Evolutionary conservation across 2,329 filamentous ascomycete genomes (phyloP), one percentile per base, ranked within the genome.

Genomic region (Penicillium occitanis): DNA sequence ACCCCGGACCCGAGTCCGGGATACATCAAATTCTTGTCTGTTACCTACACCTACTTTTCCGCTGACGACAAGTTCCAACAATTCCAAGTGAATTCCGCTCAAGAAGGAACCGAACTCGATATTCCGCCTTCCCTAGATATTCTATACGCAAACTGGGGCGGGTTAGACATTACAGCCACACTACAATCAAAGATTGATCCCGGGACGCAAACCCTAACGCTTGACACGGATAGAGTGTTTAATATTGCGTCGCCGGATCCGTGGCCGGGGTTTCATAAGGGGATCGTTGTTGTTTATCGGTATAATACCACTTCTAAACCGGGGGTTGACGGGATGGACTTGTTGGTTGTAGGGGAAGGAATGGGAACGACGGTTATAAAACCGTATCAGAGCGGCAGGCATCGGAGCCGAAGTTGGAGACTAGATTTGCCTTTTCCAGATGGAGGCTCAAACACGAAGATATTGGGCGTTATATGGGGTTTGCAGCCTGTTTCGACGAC

Each of bases 1-100:
- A 59, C 55, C 22, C 19, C 8, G 17, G 55, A 59, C 35, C 55
- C 55, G 19, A 40, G 55, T 59, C 55, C 55, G 10, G 55, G 55
- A 7, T 59, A 42, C 35, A 25, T 59, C 55, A 59, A 59, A 44
- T 14, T 59, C 7, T 30, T 59, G 11, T 59, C 55, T 17, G 55
- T 59, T 17, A 59, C 55, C 5, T 59, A 25, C 33, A 40, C 33
- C 19, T 59, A 42, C 35, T 25, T 17, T 22, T 58, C 53, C 11
- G 11, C 5, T 6, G 7, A 4, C 17, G 10, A 14, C n/a, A 19
- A 37, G 17, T 14, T 17, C 17, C 37, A 22, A 17, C 2, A 59
- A 4, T 25, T 59, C n/a, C 55, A 59, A 25, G 35, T 59, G 28
- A 17, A 14, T 14, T 22, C 28, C 8, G 55, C 35, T 2, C n/a